Conservation (phyloP, 2,329 filamentous ascomycete species). For the Hansfordia pulvinata region DNA sequence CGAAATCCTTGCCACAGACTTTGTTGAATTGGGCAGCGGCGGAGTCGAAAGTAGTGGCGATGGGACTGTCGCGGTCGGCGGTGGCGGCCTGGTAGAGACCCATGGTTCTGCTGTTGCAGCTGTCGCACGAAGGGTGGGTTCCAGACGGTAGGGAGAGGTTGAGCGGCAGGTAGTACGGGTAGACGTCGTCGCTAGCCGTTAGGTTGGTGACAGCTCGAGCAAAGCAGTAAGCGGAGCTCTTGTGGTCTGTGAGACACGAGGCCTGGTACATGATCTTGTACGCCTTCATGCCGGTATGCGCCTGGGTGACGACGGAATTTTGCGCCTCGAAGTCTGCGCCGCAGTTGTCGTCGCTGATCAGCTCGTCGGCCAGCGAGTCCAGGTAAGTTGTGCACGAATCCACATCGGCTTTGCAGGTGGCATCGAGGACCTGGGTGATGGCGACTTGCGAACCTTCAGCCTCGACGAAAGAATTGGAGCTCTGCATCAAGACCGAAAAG, state of each 20-base stretch:
- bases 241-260: slow-evolving; percentile 60
- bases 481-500: slow-evolving; percentile 73
- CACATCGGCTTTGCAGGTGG: slow-evolving; percentile 58
- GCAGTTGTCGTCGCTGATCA: slow-evolving; percentile 53
- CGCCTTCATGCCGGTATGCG: slow-evolving; percentile 61
- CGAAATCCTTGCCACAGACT: slow-evolving; percentile 43
- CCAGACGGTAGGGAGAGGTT: slow-evolving; percentile 56
- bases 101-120: slow-evolving; percentile 73
- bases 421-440: slow-evolving; percentile 67
- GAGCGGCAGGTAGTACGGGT: slow-evolving; percentile 76
- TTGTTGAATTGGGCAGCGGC: slow-evolving; percentile 65
- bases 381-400: slow-evolving; percentile 54
- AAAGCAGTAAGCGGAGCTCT: slow-evolving; percentile 62
- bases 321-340: slow-evolving; percentile 51
- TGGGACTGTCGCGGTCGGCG: slow-evolving; percentile 47
- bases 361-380: slow-evolving; percentile 45
- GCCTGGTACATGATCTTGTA: slow-evolving; percentile 72
- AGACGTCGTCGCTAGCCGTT: slow-evolving; percentile 55
- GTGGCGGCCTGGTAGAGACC: slow-evolving; percentile 60
- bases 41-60: slow-evolving; percentile 53
- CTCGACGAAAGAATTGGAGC: slow-evolving; percentile 74
- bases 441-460: slow-evolving; percentile 55
- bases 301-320: slow-evolving; percentile 59
- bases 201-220: slow-evolving; percentile 71
- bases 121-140: slow-evolving; percentile 59